phyloP scores from a whole-genome alignment of 306 rosid species.

The Urtica urens region DNA sequence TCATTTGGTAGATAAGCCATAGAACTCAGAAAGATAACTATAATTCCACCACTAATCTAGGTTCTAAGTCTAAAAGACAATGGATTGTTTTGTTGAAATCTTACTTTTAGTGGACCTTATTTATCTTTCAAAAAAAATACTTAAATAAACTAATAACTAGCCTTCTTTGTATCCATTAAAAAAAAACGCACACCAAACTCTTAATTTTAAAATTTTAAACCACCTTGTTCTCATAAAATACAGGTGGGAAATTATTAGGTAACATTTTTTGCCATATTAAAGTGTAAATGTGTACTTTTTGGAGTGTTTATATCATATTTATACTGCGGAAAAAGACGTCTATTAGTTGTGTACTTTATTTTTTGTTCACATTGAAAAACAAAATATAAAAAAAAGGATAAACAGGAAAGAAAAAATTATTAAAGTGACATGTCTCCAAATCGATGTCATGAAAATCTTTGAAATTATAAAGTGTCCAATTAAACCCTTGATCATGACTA shows the following conservation, averaged over 20 bases:
- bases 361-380: constrained; percentile 3
- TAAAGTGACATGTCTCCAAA: background rate
- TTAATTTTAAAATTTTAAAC: background rate
- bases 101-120: background rate
- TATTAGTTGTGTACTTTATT: background rate
- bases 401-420: background rate
- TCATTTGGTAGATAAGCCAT: background rate
- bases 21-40: background rate
- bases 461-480: constrained; percentile 2
- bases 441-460: constrained; percentile 19
- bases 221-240: background rate
- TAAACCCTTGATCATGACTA: background rate
- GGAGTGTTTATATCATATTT: background rate
- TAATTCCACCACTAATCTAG: constrained; percentile 4
- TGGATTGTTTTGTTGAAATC: constrained; percentile 4
- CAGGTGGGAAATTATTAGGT: background rate
- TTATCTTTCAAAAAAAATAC: background rate
- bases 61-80: constrained; percentile 2
- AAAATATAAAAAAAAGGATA: background rate
- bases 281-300: background rate
- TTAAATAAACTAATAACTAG: background rate
- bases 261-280: background rate
- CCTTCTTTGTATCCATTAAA: background rate
- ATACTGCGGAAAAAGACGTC: background rate
- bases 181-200: background rate